Evolutionary conservation across 805 yeast species (phyloP), one percentile per base, ranked within the genome.

Genomic region (Candida sphagnicola): DNA sequence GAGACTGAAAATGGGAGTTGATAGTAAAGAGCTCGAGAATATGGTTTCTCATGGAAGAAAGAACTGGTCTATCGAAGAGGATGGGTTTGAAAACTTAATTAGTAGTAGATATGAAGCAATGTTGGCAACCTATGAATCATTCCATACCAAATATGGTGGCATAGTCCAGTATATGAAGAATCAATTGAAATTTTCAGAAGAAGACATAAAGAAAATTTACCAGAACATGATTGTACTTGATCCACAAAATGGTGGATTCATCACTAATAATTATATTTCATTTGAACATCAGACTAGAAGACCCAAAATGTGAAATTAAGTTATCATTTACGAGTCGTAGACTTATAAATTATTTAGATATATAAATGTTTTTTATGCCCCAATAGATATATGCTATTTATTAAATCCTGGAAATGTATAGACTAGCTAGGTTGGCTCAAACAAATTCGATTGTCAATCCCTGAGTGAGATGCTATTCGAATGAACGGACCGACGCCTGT

Each of bases 31-130:
- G 37, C 47, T 58, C 14, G 50, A 47, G 8, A 42, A 43, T 24
- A 25, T 44, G 31, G 57, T 67, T 12, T 38, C 56, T 11, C 53
- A 57, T 35, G 76, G 76, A 2, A 60, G 78, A 41, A 43, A 51
- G 31, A 50, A 57, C 36, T 74, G 77, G 71, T 41, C 57, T 2
- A 38, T 72, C 25, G 74, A 65, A 40, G 59, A 60, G 15, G 74
- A 78, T 30, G 85, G 85, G 41, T 73, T 82, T 50, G 60, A 65
- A 14, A 81, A 80, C 51, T 60, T 85, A 53, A 60, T 82, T 39
- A 74, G 83, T 43, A 75, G 86, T 3, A 70, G 77, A 35, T 78
- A 79, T 50, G 90, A 82, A 48, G 78, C 85, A 2, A 81, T 85
- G 89, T 61, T 78, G 44, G 72, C 76, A 1, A 72, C 87, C 1